These are phyloP conservation scores for Xylaria bambusicola DNA, from an alignment of 495 filamentous ascomycete genomes.

Conservation along the genomic window DNA sequence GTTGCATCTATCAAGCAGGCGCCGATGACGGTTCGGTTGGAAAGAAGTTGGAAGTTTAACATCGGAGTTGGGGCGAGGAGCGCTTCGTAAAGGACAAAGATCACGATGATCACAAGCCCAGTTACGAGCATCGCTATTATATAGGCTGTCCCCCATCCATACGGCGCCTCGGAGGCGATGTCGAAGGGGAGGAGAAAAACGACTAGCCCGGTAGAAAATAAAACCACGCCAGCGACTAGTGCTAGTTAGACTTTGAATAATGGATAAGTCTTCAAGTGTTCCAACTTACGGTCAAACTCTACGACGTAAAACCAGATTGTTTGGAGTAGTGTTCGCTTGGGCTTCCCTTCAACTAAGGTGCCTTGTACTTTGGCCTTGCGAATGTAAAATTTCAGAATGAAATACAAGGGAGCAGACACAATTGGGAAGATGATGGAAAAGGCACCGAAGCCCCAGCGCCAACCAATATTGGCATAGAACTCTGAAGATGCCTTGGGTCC, in stretches of 20 bases:
- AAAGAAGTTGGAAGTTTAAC: conserved; percentile 58
- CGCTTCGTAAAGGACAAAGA: conserved; percentile 64
- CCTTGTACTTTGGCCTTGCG: conserved; percentile 46
- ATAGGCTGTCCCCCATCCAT: conserved; percentile 38
- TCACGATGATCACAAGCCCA: conserved; percentile 56
- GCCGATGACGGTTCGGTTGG: conserved; percentile 49
- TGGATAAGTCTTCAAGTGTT: not conserved
- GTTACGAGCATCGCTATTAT: conserved; percentile 59
- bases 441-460: conserved; percentile 61
- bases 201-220: conserved; percentile 55
- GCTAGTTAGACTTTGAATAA: not conserved
- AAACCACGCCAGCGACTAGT: conserved; percentile 47
- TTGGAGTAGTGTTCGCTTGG: conserved; percentile 15
- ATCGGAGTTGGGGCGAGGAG: conserved; percentile 55
- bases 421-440: conserved; percentile 56
- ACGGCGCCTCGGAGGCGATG: conserved; percentile 45
- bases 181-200: conserved; percentile 64
- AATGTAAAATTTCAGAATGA: conserved; percentile 52
- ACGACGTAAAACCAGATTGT: conserved; percentile 12
- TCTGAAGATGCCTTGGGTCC: not conserved
- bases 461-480: conserved; percentile 37
- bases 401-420: conserved; percentile 49
- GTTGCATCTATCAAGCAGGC: conserved; percentile 2
- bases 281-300: conserved; percentile 1
- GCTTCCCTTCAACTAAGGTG: not conserved